Evolutionary conservation across 352 stramenopile species (phyloP).

Genomic region (Globisporangium polare): DNA sequence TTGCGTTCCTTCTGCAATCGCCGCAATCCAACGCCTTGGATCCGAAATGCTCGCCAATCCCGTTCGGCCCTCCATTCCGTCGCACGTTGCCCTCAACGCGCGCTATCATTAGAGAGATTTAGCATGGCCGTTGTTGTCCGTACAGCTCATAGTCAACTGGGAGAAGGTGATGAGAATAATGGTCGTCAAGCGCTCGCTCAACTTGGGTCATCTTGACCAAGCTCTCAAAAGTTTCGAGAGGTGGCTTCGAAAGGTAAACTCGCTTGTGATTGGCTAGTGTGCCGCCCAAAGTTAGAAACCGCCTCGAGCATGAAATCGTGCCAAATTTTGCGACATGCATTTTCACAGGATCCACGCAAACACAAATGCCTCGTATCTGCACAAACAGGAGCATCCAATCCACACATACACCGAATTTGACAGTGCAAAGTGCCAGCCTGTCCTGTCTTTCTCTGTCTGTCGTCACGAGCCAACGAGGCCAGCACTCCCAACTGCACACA

Average conservation of each 20-base stretch:
- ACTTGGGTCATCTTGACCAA: neutral
- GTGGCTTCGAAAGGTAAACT: neutral
- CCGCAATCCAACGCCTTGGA: too few species aligned
- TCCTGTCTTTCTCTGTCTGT: neutral
- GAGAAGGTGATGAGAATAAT: neutral
- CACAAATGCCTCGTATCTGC: neutral
- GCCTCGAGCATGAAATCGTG: neutral
- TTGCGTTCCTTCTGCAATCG: too few species aligned
- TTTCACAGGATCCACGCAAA: neutral
- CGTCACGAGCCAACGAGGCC: neutral
- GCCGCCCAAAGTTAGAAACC: too few species aligned
- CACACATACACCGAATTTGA: neutral
- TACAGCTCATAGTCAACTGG: too few species aligned
- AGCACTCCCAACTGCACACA: neutral
- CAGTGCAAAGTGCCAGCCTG: neutral
- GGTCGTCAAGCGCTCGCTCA: neutral
- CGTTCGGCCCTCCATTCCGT: too few species aligned
- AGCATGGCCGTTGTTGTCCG: too few species aligned
- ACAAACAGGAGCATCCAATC: neutral
- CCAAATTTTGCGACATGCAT: neutral
- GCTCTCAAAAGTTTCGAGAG: neutral
- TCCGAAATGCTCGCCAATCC: too few species aligned
- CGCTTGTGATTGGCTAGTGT: neutral
- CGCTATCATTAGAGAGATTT: too few species aligned
- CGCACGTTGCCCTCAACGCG: too few species aligned